Evolutionary conservation across 1,139 yeast species (phyloP).

Genomic region (Maudiozyma humilis): DNA sequence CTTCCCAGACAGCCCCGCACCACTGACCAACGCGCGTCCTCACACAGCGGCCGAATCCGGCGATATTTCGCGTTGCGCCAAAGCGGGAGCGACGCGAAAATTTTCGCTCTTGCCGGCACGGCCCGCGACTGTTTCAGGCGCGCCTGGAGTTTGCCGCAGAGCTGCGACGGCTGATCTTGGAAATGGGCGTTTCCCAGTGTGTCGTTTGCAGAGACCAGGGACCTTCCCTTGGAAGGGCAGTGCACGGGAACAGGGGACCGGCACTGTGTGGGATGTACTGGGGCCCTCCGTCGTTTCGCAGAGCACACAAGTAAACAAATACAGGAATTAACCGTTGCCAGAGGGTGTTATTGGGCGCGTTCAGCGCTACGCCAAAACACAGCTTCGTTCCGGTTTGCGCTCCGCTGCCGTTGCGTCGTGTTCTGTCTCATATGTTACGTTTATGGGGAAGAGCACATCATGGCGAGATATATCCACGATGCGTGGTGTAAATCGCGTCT

Average conservation of each 20-base stretch:
- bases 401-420: too few species aligned
- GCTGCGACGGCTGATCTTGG: not conserved
- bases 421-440: too few species aligned
- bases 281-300: not conserved
- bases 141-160: not conserved
- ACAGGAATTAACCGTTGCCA: not conserved
- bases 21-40: not conserved
- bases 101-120: not conserved
- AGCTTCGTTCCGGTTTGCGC: too few species aligned
- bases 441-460: not conserved
- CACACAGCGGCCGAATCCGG: not conserved
- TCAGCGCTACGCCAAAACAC: too few species aligned
- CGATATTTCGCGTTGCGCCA: not conserved
- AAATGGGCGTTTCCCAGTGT: too few species aligned
- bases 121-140: not conserved
- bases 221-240: too few species aligned
- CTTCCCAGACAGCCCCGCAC: not conserved
- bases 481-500: not conserved
- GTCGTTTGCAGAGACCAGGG: too few species aligned
- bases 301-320: not conserved
- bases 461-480: too few species aligned
- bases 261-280: too few species aligned
- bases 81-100: not conserved
- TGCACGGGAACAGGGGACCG: too few species aligned
- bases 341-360: not conserved